Evolutionary conservation across 1,284 basidiomycete species (phyloP).

Genomic region (Sporisorium iseilematis-ciliati): DNA sequence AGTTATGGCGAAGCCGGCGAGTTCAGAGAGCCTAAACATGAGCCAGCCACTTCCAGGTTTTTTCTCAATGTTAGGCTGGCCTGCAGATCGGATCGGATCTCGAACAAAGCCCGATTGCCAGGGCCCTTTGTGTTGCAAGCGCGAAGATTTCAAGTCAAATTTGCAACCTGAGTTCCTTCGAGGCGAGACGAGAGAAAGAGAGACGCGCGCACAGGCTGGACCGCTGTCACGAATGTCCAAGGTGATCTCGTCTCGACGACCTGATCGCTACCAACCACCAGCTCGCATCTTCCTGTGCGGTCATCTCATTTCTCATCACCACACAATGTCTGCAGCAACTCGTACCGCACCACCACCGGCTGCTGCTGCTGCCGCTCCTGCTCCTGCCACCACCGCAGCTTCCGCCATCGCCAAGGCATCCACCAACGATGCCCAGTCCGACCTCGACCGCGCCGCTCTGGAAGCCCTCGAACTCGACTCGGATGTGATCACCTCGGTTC

Average conservation of each 20-base stretch:
- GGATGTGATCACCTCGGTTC: conserved; percentile 63
- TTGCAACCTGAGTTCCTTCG: neutral
- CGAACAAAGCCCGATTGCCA: neutral
- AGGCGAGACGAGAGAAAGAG: neutral
- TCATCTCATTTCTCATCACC: conserved; percentile 10
- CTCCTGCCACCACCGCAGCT: conserved; percentile 18
- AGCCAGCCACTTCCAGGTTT: no score
- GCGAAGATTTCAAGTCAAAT: conserved; percentile 1
- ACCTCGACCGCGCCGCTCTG: conserved; percentile 51
- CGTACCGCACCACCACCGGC: conserved; percentile 23
- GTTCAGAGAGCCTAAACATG: no score
- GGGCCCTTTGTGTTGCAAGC: neutral
- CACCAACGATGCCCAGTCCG: conserved; percentile 35
- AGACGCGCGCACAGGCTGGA: conserved; percentile 1
- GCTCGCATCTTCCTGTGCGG: neutral
- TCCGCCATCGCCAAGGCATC: conserved; percentile 23
- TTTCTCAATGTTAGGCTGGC: neutral
- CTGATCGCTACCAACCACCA: conserved; percentile 14
- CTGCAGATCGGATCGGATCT: neutral
- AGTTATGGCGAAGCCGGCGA: no score
- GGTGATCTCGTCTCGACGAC: neutral
- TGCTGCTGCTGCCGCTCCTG: conserved; percentile 20
- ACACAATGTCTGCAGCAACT: conserved; percentile 36
- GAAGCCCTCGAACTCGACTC: conserved; percentile 64
- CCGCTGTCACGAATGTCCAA: neutral